phyloP scores from a whole-genome alignment of 2,329 filamentous ascomycete genomes.

The Bimuria novae-zelandiae region DNA sequence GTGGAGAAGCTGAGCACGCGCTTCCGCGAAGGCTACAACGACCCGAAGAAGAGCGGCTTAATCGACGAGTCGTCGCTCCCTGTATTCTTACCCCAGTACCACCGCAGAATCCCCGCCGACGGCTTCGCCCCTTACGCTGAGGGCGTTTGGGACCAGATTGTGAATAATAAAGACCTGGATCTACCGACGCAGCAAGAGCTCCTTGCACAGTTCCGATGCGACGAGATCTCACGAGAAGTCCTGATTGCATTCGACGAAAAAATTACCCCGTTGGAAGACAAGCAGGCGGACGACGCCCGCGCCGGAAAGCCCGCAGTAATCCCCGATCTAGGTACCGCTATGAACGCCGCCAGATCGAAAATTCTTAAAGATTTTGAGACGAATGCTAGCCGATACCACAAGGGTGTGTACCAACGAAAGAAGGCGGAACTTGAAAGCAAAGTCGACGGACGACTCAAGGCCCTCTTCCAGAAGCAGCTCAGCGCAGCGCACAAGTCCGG shows the following conservation, averaged over 20 bases:
- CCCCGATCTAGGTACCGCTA: constrained; percentile 72
- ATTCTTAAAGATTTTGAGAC: constrained; percentile 84
- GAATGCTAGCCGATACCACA: constrained; percentile 94
- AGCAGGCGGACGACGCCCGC: constrained; percentile 74
- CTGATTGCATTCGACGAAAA: constrained; percentile 79
- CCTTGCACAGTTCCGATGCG: constrained; percentile 94
- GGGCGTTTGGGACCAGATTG: constrained; percentile 97
- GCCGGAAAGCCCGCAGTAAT: constrained; percentile 76
- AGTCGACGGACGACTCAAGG: constrained; percentile 85
- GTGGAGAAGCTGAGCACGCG: constrained; percentile 78
- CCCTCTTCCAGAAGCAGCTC: constrained; percentile 86
- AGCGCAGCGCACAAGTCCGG: constrained; percentile 87
- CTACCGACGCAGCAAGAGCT: constrained; percentile 96
- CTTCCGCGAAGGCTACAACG: constrained; percentile 80
- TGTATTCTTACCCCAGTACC: constrained; percentile 91
- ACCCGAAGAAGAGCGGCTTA: constrained; percentile 64
- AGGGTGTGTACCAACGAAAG: constrained; percentile 89
- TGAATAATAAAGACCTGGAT: constrained; percentile 97
- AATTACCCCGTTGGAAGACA: constrained; percentile 83
- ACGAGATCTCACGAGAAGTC: constrained; percentile 93
- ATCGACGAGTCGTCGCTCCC: constrained; percentile 75
- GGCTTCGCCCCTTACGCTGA: constrained; percentile 94
- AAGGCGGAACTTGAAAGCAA: constrained; percentile 82
- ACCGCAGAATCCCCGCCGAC: constrained; percentile 92
- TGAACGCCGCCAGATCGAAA: constrained; percentile 72